Conservation (phyloP, 2,329 filamentous ascomycete genomes). For the Alternaria dauci region DNA sequence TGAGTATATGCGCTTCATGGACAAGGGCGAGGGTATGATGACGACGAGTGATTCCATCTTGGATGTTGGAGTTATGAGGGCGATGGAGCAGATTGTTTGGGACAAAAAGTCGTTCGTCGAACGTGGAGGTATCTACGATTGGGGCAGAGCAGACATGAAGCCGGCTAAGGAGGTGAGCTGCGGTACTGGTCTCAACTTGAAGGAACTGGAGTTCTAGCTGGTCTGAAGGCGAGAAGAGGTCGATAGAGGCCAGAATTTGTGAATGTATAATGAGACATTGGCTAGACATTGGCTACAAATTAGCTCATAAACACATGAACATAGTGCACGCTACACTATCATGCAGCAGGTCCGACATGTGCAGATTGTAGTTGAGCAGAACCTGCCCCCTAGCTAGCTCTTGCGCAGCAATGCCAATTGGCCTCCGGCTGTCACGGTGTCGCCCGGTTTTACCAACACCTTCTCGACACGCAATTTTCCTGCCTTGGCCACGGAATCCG, state of each 20-base stretch:
- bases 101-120: constrained; percentile 13
- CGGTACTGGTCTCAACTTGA: background rate
- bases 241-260: background rate
- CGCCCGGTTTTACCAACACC: constrained; percentile 53
- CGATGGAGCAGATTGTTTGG: constrained; percentile 9
- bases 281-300: background rate
- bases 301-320: background rate
- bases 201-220: background rate
- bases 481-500: constrained; percentile 31
- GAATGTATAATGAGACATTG: background rate
- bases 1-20: constrained; percentile 13
- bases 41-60: constrained; percentile 2
- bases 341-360: no score
- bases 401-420: constrained; percentile 40
- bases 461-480: constrained; percentile 50
- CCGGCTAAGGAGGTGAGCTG: background rate
- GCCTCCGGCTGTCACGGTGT: constrained; percentile 50
- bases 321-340: background rate
- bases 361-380: background rate
- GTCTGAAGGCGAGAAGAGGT: background rate
- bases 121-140: constrained; percentile 9
- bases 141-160: constrained; percentile 3
- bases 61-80: constrained; percentile 4
- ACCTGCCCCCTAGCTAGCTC: background rate
- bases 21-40: constrained; percentile 2